Evolutionary conservation across 2,329 filamentous ascomycete species (phyloP).

Genomic region (Phaeosphaeria sp.): DNA sequence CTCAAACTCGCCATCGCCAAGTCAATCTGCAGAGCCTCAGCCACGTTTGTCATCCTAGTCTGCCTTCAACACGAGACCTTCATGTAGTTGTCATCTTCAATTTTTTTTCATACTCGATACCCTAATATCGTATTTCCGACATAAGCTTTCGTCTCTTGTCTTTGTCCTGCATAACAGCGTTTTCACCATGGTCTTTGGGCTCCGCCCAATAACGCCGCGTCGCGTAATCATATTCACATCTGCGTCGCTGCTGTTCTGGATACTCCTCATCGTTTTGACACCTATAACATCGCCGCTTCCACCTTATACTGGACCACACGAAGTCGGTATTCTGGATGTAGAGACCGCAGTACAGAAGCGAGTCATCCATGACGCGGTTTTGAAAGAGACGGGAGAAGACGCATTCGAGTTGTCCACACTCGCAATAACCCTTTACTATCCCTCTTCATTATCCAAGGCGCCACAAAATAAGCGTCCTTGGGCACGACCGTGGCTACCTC

Average conservation of each 20-base stretch:
- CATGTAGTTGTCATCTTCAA: no score
- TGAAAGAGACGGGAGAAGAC: conserved; percentile 48
- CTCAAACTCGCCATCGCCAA: conserved; percentile 4
- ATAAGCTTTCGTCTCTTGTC: neutral
- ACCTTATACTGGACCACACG: conserved; percentile 50
- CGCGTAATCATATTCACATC: conserved; percentile 35
- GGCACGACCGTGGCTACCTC: conserved; percentile 53
- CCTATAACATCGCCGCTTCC: conserved; percentile 52
- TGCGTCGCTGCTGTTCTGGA: conserved; percentile 38
- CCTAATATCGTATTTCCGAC: neutral
- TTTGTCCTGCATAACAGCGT: neutral
- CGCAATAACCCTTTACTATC: conserved; percentile 55
- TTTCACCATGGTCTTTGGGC: conserved; percentile 28
- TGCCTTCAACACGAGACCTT: neutral
- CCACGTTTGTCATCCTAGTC: conserved; percentile 11
- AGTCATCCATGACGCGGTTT: conserved; percentile 44
- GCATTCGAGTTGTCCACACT: conserved; percentile 55
- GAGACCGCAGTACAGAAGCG: conserved; percentile 48
- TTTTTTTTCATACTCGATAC: neutral
- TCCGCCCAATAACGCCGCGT: conserved; percentile 29
- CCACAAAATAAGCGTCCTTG: conserved; percentile 33
- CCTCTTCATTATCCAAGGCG: conserved; percentile 37
- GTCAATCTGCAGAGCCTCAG: conserved; percentile 5
- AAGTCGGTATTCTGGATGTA: conserved; percentile 54
- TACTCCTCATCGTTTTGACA: conserved; percentile 49